These are phyloP conservation scores for Aciculosporium take DNA, from an alignment of 2,329 filamentous ascomycete species.

Conservation along the genomic window DNA sequence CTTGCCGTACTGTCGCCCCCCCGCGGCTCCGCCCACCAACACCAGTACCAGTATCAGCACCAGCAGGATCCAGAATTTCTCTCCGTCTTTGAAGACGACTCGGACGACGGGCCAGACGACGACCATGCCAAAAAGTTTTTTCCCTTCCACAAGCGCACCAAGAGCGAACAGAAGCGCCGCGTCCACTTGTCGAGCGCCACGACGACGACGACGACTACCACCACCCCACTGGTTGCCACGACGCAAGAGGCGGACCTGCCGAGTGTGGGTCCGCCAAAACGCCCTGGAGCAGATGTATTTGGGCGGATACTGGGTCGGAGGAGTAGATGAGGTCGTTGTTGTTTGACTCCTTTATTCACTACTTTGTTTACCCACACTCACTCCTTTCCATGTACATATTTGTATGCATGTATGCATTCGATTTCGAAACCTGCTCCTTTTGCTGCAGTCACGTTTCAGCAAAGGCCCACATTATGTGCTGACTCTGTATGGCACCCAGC, in stretches of 20 bases:
- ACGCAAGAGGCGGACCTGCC: not conserved
- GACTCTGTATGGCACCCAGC: too few species aligned
- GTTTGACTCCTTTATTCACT: not conserved
- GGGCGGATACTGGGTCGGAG: conserved; percentile 24
- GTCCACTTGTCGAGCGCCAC: too few species aligned
- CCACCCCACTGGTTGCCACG: not conserved
- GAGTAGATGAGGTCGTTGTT: conserved; percentile 8
- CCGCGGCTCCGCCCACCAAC: too few species aligned
- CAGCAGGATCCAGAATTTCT: conserved; percentile 16
- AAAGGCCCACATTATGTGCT: too few species aligned
- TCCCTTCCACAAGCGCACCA: conserved; percentile 27
- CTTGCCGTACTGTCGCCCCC: conserved; percentile 9
- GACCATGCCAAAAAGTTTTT: conserved; percentile 18
- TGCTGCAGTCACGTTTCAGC: too few species aligned
- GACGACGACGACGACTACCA: too few species aligned
- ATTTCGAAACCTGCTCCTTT: too few species aligned
- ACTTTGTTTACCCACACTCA: not conserved
- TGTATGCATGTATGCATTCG: too few species aligned
- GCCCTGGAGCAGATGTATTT: conserved; percentile 20
- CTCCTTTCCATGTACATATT: too few species aligned
- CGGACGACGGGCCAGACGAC: conserved; percentile 24
- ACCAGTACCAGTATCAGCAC: too few species aligned
- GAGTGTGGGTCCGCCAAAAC: conserved; percentile 11
- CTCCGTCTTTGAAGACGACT: conserved; percentile 37
- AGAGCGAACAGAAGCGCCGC: conserved; percentile 17